Base-by-base conservation (phyloP, 2,329 filamentous ascomycete genomes). In the Parastagonospora avenae region DNA sequence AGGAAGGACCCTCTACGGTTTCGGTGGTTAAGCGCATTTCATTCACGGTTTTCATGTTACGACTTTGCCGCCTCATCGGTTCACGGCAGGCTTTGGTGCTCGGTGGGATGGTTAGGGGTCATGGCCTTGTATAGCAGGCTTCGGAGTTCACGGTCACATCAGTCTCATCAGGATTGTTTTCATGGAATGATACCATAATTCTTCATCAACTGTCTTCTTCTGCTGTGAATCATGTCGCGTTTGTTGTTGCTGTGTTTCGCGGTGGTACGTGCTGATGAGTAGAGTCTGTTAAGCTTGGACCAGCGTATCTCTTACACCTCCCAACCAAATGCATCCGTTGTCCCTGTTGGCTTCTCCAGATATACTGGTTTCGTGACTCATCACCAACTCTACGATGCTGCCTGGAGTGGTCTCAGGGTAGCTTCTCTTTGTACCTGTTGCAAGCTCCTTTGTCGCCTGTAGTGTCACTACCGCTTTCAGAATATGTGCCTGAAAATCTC, bases 1-100 rank as follows among this genome's bases (percentile, higher is more conserved):
- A 76, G 84, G 84, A 72, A 82, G 88, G 57, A 77, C 89, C 74
- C 88, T 92, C 63, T 93, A 92, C 83, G 89, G 90, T 82, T 92
- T 92, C 84, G 90, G 90, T 84, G 90, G 89, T 84, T 93, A 90
- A 86, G 70, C 71, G 44, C 50, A 50, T 60, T 61, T 24, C 19
- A 24, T 64, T 65, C 59, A 64, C 57, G 62, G 53, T 67, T 71
- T 70, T 71, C 65, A 63, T 64, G 63, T 71, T 63, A 72, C 64
- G 67, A 71, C 62, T 71, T 67, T 63, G 59, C 60, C 59, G 57
- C 59, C 55, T 53, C 51, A 57, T 58, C 54, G 62, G 55, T 72
- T 63, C 83, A 85, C 64, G 87, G 82, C 36, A 78, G 91, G 49
- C 80, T 85, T 54, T 90, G 90, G 68, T 67, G 66, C 66, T 67